A percentile compares a stretch with the other conserved stretches of the same genome.
Conservation (phyloP, 192 early-diverging fungal genomes). For the Umbelopsis sp. region DNA sequence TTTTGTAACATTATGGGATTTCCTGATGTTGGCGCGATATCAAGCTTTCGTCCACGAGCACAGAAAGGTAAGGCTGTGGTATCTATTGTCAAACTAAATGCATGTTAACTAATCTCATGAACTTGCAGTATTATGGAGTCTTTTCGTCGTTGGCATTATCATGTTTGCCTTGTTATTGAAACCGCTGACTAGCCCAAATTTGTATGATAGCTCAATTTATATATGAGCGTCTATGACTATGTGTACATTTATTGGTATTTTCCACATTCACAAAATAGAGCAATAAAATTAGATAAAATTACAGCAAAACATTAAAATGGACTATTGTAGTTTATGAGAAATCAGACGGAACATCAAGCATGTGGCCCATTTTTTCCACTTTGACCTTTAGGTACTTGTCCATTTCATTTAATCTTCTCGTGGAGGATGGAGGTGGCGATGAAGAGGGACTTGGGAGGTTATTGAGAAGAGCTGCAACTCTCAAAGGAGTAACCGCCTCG, state of each 20-base stretch:
- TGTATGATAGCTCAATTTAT: slow-evolving; percentile 6
- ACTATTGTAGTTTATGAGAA: not conserved
- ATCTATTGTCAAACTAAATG: not conserved
- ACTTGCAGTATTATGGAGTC: slow-evolving; percentile 2
- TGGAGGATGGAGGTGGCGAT: slow-evolving; percentile 26
- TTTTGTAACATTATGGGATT: slow-evolving; percentile 83
- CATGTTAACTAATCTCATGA: not conserved
- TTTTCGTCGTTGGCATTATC: slow-evolving; percentile 2
- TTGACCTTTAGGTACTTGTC: slow-evolving; percentile 90
- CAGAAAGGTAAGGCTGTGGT: not conserved
- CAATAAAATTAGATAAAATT: not conserved
- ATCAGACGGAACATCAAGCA: slow-evolving; percentile 64
- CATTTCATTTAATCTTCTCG: slow-evolving; percentile 53
- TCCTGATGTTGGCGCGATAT: slow-evolving; percentile 52
- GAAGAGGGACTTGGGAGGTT: slow-evolving; percentile 31
- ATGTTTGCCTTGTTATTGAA: slow-evolving; percentile 1
- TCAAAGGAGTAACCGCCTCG: not conserved
- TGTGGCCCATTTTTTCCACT: slow-evolving; percentile 90
- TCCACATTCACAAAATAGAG: slow-evolving; percentile 1
- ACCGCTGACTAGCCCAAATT: not conserved
- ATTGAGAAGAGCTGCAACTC: not conserved
- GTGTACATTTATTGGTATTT: not conserved
- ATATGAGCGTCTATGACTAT: not conserved
- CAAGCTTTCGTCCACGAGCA: not conserved
- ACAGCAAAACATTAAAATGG: not conserved